These are phyloP conservation scores for Hypericum androsaemum DNA, from an alignment of 345 rosid species.

Conservation along the genomic window DNA sequence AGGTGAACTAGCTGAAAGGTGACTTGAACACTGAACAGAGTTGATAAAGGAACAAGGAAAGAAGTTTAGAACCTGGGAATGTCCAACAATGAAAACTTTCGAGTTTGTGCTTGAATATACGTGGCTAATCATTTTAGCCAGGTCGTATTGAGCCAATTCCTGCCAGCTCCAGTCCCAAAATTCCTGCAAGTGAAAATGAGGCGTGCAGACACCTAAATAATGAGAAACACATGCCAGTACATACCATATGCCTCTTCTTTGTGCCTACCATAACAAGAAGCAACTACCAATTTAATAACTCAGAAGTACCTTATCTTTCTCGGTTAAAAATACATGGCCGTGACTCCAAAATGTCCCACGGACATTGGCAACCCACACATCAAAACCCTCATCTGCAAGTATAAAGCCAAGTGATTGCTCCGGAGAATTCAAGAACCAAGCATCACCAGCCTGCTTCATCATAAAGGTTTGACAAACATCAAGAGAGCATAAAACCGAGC, in stretches of 20 bases:
- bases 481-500: constrained; percentile 5
- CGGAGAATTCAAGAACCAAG: constrained; percentile 63
- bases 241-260: not conserved
- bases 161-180: constrained; percentile 99
- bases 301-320: constrained; percentile 50
- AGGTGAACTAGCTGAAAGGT: not conserved
- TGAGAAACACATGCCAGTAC: too few relatives aligned
- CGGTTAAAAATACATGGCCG: constrained; percentile 67
- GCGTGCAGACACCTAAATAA: too few relatives aligned
- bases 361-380: constrained; percentile 87
- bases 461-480: constrained; percentile 4
- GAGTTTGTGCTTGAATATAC: constrained; percentile 41
- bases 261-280: too few relatives aligned
- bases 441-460: constrained; percentile 63
- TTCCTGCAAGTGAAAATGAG: constrained; percentile 37
- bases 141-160: constrained; percentile 75
- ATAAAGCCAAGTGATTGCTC: constrained; percentile 68
- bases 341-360: constrained; percentile 87
- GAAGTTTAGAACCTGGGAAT: constrained; percentile 63
- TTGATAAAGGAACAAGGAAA: not conserved
- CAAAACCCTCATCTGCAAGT: constrained; percentile 85
- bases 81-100: constrained; percentile 77
- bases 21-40: not conserved
- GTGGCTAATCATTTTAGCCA: constrained; percentile 56
- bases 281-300: not conserved